phyloP scores from a whole-genome alignment of 2,329 filamentous ascomycete species.

The Pyrenophora tritici-repentis region DNA sequence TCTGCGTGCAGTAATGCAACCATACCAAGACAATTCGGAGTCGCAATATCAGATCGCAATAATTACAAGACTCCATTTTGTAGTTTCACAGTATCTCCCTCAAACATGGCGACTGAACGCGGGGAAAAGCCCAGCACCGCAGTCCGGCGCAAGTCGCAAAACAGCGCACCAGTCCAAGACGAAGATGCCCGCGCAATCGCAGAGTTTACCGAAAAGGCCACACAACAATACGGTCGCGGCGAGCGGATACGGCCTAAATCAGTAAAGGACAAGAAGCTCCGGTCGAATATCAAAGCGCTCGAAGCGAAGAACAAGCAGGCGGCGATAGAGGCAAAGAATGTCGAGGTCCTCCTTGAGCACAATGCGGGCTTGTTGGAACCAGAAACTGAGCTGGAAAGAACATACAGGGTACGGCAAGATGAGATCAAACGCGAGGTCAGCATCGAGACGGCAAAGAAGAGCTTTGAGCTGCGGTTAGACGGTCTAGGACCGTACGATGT shows the following conservation, averaged over 20 bases:
- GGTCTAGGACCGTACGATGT: conserved; percentile 82
- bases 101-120: conserved; percentile 30
- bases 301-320: conserved; percentile 85
- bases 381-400: conserved; percentile 85
- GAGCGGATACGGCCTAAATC: conserved; percentile 71
- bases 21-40: not conserved
- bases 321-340: conserved; percentile 84
- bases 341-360: conserved; percentile 91
- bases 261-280: conserved; percentile 88
- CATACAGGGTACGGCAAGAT: conserved; percentile 88
- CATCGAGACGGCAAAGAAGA: conserved; percentile 86
- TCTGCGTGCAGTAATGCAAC: not conserved
- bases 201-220: conserved; percentile 55
- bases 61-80: not conserved
- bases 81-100: not conserved
- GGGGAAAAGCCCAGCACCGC: conserved; percentile 20
- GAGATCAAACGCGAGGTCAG: conserved; percentile 78
- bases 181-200: conserved; percentile 38
- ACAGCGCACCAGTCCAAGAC: conserved; percentile 26
- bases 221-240: conserved; percentile 83
- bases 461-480: conserved; percentile 83
- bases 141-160: conserved; percentile 31
- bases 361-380: conserved; percentile 83
- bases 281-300: conserved; percentile 75
- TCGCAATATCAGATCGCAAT: not conserved